Evolutionary conservation across 441 rosid genomes (phyloP), one percentile per base, ranked within the genome.

Genomic region (Eruca vesicaria): DNA sequence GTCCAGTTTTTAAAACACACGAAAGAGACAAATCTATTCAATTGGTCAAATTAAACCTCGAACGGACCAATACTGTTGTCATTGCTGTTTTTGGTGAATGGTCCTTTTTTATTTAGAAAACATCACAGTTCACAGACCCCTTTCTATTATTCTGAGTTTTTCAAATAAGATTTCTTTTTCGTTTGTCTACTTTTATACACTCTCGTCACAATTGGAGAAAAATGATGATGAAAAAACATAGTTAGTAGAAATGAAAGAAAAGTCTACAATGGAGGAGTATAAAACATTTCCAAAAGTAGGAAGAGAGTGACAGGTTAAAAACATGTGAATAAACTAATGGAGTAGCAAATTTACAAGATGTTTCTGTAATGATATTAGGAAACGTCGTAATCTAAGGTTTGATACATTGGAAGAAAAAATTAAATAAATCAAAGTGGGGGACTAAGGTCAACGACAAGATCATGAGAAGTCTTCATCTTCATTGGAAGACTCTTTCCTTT

Each of bases 181-280:
- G 9, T 14, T 32, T 65, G 18, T 9, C 60, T 33, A 50, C 28
- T 16, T 57, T 69, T 36, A 53, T 68, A 10, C 63, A 75, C 43
- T 20, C 10, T 43, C 15, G 9, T 41, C 41, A 64, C 36, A 26
- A 7, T 7, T 18, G 50, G 7, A 14, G 12, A 64, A 11, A 64
- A 52, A 50, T 50, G 56, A 50, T 50, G 56, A 3, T 1, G 56
- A 38, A 5, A 41, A 77, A 71, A 71, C 58, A 60, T 66, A 77
- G 73, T 77, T 59, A 71, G 80, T 71, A 66, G 72, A 52, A 70
- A 43, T 21, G 80, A 21, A 28, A 38, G 60, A 61, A 78, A 78
- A 78, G 77, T 78, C 74, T 61, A 67, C 32, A 62, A 67, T 38
- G 26, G 38, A 29, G 26, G 38, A 29, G 61, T 66, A 59, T 9